phyloP scores from a whole-genome alignment of 1,139 yeast genomes.

The Yamadazyma mexicana region DNA sequence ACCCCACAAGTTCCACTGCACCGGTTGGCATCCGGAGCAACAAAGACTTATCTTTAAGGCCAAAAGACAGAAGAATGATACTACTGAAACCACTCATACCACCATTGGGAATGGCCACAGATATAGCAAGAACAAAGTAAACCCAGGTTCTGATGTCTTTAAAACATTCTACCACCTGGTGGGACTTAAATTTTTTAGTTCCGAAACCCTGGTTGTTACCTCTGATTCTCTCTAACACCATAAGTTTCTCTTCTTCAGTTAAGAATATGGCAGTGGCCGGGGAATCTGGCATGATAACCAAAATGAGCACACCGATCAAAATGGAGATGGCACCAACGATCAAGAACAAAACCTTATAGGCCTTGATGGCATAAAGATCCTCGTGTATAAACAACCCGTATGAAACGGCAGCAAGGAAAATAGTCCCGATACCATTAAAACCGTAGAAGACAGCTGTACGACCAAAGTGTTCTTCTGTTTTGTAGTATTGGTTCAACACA shows the following conservation, averaged over 20 bases:
- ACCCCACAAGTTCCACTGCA: conserved; percentile 38
- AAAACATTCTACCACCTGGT: conserved; percentile 57
- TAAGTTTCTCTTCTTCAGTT: conserved; percentile 44
- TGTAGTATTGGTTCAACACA: conserved; percentile 30
- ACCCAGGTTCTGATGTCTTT: conserved; percentile 43
- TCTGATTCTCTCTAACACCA: conserved; percentile 37
- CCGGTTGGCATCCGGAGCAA: conserved; percentile 37
- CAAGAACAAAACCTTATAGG: conserved; percentile 35
- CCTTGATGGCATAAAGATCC: conserved; percentile 24
- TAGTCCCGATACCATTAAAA: conserved; percentile 23
- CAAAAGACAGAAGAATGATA: conserved; percentile 45
- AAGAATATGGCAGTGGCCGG: conserved; percentile 39
- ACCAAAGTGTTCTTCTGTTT: conserved; percentile 19
- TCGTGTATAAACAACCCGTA: conserved; percentile 16
- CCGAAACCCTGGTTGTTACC: conserved; percentile 56
- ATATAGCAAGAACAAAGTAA: conserved; percentile 28
- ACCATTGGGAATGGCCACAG: conserved; percentile 34
- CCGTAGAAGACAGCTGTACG: conserved; percentile 17
- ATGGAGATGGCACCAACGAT: conserved; percentile 31
- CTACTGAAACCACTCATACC: conserved; percentile 41
- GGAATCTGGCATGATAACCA: conserved; percentile 28
- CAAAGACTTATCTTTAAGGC: conserved; percentile 26
- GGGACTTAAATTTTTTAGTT: conserved; percentile 49
- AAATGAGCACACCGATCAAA: conserved; percentile 23
- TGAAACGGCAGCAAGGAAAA: conserved; percentile 24